A percentile compares a stretch with the other conserved stretches of the same genome.
Evolutionary conservation across 2,329 filamentous ascomycete genomes (phyloP).

Genomic region (Alternaria rosae): DNA sequence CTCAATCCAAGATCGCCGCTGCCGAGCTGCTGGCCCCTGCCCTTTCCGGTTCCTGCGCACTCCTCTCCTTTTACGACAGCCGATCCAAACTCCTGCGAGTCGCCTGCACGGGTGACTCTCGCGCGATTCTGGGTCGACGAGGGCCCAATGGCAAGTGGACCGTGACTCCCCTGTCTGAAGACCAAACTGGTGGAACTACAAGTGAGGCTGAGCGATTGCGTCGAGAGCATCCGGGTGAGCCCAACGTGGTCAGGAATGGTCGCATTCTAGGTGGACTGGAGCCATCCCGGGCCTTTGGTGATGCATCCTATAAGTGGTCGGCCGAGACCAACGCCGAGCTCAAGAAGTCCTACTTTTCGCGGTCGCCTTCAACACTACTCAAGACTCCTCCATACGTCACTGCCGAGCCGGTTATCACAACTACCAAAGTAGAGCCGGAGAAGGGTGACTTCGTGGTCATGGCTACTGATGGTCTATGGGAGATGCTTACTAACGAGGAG

Average conservation of each 20-base stretch:
- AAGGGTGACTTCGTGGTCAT: constrained; percentile 95
- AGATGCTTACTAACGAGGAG: constrained; percentile 99
- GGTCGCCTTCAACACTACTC: constrained; percentile 76
- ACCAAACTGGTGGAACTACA: constrained; percentile 90
- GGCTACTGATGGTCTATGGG: constrained; percentile 96
- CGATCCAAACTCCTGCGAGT: constrained; percentile 86
- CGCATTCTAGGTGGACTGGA: constrained; percentile 91
- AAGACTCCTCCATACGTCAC: constrained; percentile 97
- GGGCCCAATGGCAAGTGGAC: constrained; percentile 86
- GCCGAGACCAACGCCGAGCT: constrained; percentile 83
- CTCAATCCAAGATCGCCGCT: constrained; percentile 86
- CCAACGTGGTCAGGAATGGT: constrained; percentile 85
- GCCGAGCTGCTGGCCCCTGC: constrained; percentile 92
- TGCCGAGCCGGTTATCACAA: constrained; percentile 92
- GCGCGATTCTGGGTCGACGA: constrained; percentile 87
- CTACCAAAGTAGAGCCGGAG: constrained; percentile 86
- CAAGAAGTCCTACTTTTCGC: constrained; percentile 85
- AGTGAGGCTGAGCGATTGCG: constrained; percentile 85
- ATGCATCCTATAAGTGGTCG: constrained; percentile 97
- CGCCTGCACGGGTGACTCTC: constrained; percentile 94
- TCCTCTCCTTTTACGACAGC: constrained; percentile 95
- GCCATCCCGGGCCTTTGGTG: constrained; percentile 92
- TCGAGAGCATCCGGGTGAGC: constrained; percentile 86
- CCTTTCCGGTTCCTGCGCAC: constrained; percentile 93
- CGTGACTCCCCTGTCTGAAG: constrained; percentile 85